Percentiles rank a stretch among this genome's conserved stretches.
phyloP scores from a whole-genome alignment of 192 early-diverging fungal genomes.

The Coemansia sp. region DNA sequence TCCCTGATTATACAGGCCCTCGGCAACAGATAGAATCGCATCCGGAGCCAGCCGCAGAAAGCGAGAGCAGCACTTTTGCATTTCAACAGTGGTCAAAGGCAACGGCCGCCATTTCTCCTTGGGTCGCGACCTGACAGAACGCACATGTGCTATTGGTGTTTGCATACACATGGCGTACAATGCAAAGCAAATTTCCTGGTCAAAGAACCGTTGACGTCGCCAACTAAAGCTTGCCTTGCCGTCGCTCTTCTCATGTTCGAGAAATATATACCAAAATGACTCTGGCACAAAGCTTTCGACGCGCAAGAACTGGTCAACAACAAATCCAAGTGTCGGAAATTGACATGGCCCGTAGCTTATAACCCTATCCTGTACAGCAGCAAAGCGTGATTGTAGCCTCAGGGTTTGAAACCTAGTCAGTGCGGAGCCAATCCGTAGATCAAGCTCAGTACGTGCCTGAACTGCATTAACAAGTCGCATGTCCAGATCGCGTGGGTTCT shows the following conservation, averaged over 20 bases:
- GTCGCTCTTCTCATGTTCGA: slow-evolving; percentile 58
- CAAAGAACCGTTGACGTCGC: slow-evolving; percentile 73
- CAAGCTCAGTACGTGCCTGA: slow-evolving; percentile 79
- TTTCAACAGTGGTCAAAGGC: slow-evolving; percentile 91
- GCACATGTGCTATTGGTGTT: slow-evolving; percentile 58
- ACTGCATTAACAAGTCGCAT: slow-evolving; percentile 76
- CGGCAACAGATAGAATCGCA: slow-evolving; percentile 80
- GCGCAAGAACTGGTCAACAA: slow-evolving; percentile 81
- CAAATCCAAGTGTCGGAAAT: slow-evolving; percentile 94
- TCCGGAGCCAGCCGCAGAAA: slow-evolving; percentile 75
- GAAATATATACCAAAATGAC: slow-evolving; percentile 83
- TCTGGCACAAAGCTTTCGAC: slow-evolving; percentile 84
- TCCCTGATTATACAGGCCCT: slow-evolving; percentile 82
- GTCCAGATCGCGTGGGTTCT: slow-evolving; percentile 70
- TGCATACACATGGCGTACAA: slow-evolving; percentile 77
- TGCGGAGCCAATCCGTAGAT: slow-evolving; percentile 87
- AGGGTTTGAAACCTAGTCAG: slow-evolving; percentile 93
- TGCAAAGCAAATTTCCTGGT: slow-evolving; percentile 65
- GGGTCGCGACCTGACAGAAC: slow-evolving; percentile 59
- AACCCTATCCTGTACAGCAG: slow-evolving; percentile 57
- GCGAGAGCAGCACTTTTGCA: slow-evolving; percentile 80
- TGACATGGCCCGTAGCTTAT: slow-evolving; percentile 95
- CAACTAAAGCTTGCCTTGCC: slow-evolving; percentile 67
- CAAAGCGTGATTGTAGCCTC: slow-evolving; percentile 58
- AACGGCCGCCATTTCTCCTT: slow-evolving; percentile 87